Percentiles rank a stretch among this genome's conserved stretches.
phyloP scores from a whole-genome alignment of 805 yeast genomes.

The Ogataea pignaliae region DNA sequence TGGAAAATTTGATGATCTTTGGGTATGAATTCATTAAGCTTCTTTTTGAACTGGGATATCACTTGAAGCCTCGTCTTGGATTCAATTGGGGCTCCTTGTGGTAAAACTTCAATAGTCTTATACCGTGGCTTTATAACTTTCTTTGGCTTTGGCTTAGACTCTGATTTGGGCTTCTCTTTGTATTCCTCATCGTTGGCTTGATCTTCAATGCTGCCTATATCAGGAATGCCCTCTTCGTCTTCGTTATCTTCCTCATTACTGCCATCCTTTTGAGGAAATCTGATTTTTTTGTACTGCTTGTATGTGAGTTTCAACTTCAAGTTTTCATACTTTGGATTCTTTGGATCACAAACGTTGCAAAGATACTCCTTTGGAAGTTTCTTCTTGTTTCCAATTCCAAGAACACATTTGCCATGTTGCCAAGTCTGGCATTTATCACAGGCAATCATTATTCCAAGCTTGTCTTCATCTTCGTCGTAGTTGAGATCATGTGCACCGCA shows the following conservation, averaged over 20 bases:
- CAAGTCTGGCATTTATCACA: conserved; percentile 66
- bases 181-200: conserved; percentile 12
- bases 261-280: conserved; percentile 7
- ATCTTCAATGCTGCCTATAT: conserved; percentile 10
- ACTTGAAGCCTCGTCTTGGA: conserved; percentile 44
- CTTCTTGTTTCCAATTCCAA: conserved; percentile 36
- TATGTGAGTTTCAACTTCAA: conserved; percentile 30
- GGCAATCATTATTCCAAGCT: conserved; percentile 54
- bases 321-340: conserved; percentile 27
- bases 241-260: conserved; percentile 10
- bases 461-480: conserved; percentile 53
- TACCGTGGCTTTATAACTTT: conserved; percentile 2
- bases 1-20: conserved; percentile 21
- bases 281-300: conserved; percentile 20
- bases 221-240: conserved; percentile 14
- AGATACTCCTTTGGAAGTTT: conserved; percentile 43
- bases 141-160: conserved; percentile 7
- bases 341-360: conserved; percentile 53
- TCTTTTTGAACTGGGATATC: conserved; percentile 44
- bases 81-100: conserved; percentile 7
- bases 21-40: conserved; percentile 40
- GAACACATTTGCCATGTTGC: conserved; percentile 68
- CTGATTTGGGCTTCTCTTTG: conserved; percentile 6
- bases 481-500: conserved; percentile 59
- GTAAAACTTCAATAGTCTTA: conserved; percentile 5